Conservation (phyloP, 2,329 filamentous ascomycete genomes). For the Ophiostoma novo-ulmi region DNA sequence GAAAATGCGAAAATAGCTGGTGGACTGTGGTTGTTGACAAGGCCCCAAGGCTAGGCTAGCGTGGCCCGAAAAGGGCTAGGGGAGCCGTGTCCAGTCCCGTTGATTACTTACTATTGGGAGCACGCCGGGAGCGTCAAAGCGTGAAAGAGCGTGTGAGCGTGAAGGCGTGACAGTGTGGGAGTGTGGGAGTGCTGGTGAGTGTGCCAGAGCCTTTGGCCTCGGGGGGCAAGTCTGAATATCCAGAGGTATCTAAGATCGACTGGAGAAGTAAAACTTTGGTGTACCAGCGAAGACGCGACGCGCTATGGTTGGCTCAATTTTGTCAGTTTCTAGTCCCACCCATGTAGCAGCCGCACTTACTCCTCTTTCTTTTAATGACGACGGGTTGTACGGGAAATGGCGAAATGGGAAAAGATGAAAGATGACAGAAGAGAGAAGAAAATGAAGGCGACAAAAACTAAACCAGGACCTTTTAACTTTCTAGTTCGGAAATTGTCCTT, state of each 20-base stretch:
- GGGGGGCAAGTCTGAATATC: background rate
- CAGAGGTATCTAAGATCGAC: background rate
- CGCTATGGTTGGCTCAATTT: conserved; percentile 15
- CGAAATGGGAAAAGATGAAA: background rate
- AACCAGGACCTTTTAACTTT: background rate
- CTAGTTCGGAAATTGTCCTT: background rate
- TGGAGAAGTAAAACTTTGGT: background rate
- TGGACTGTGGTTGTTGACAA: conserved; percentile 9
- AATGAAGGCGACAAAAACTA: too few species aligned
- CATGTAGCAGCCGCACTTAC: background rate
- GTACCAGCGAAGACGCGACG: conserved; percentile 5
- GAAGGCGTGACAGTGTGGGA: background rate
- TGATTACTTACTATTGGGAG: background rate
- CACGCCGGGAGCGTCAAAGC: background rate
- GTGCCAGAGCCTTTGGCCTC: background rate
- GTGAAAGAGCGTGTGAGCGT: background rate
- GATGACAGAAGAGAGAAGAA: background rate
- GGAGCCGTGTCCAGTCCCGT: conserved; percentile 2
- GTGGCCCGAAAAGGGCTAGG: conserved; percentile 10
- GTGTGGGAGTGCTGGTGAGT: background rate
- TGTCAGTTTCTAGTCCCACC: conserved; percentile 3
- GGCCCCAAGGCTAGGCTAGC: conserved; percentile 16
- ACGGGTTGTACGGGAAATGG: background rate
- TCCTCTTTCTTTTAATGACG: background rate
- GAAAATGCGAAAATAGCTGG: conserved; percentile 7